Conservation (phyloP, 148 eudicot species). For the Agrostemma githago region DNA sequence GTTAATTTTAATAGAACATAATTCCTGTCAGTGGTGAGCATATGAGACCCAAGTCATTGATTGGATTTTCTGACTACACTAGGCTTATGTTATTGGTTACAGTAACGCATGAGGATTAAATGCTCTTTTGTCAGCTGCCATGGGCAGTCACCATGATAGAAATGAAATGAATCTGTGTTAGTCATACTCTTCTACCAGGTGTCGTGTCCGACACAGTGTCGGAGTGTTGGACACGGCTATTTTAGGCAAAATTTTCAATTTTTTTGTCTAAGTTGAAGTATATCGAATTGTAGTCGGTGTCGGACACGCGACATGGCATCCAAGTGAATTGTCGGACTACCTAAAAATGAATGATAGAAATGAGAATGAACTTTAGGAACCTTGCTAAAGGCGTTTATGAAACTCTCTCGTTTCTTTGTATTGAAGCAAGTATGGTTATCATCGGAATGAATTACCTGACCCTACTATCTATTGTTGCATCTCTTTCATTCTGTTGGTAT, state of each 20-base stretch:
- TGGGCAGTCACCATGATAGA: background rate
- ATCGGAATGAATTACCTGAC: conserved; percentile 2
- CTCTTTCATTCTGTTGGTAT: background rate
- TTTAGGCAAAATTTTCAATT: too few relatives aligned
- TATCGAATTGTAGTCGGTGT: too few relatives aligned
- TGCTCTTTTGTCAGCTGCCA: conserved; percentile 8
- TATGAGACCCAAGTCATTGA: background rate
- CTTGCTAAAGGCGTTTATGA: background rate
- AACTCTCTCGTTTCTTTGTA: background rate
- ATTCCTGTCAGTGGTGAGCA: background rate
- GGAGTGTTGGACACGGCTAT: too few relatives aligned
- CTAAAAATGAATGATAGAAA: background rate
- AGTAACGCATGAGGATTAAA: background rate
- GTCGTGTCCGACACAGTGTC: too few relatives aligned
- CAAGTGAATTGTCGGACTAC: too few relatives aligned
- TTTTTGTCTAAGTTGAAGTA: too few relatives aligned
- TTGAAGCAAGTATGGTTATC: background rate
- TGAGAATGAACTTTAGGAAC: conserved; percentile 1
- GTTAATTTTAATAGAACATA: background rate
- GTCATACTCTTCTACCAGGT: too few relatives aligned
- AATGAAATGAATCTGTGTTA: too few relatives aligned
- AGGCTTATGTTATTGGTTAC: background rate
- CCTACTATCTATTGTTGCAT: background rate
- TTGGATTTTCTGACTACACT: background rate
- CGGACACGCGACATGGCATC: too few relatives aligned